Conservation (phyloP, 1,284 basidiomycete species). For the Phylloporus gajari region DNA sequence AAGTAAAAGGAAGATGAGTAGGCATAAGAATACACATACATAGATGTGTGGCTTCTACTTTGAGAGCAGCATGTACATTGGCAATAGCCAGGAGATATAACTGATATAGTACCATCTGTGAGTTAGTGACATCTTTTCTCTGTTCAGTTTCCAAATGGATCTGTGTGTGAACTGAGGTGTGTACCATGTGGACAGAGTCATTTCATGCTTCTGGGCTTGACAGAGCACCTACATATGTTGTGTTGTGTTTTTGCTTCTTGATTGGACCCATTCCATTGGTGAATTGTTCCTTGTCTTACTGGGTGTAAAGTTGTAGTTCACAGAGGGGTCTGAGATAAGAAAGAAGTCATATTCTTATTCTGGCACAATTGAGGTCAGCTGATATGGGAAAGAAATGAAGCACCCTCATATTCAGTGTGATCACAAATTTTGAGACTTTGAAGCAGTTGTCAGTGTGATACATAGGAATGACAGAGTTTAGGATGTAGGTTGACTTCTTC, state of each 20-base stretch:
- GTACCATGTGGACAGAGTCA: slow-evolving; percentile 31
- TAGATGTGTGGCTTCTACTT: too few species aligned
- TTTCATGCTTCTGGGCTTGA: slow-evolving; percentile 22
- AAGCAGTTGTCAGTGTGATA: slow-evolving; percentile 78
- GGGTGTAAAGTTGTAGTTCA: slow-evolving; percentile 67
- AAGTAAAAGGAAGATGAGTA: too few species aligned
- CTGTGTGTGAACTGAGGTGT: slow-evolving; percentile 21
- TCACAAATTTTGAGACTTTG: slow-evolving; percentile 76
- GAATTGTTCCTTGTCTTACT: slow-evolving; percentile 30
- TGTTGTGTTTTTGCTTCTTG: slow-evolving; percentile 53
- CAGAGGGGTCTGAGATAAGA: slow-evolving; percentile 72
- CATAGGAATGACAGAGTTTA: slow-evolving; percentile 76
- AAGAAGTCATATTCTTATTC: slow-evolving; percentile 64
- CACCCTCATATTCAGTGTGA: slow-evolving; percentile 72
- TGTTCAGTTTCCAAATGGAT: slow-evolving; percentile 21
- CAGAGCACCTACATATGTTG: slow-evolving; percentile 25
- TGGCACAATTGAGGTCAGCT: slow-evolving; percentile 20
- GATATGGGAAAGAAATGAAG: slow-evolving; percentile 10
- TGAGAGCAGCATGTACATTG: too few species aligned
- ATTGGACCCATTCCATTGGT: slow-evolving; percentile 40
- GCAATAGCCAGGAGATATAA: too few species aligned
- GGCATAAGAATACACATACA: too few species aligned
- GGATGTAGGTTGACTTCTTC: slow-evolving; percentile 82
- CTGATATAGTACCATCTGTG: slow-evolving; percentile 59
- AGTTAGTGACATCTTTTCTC: slow-evolving; percentile 24